Evolutionary conservation across 1,139 yeast genomes (phyloP), one percentile per base, ranked within the genome.

Genomic region (Zhuliangozyma blackwelliae): DNA sequence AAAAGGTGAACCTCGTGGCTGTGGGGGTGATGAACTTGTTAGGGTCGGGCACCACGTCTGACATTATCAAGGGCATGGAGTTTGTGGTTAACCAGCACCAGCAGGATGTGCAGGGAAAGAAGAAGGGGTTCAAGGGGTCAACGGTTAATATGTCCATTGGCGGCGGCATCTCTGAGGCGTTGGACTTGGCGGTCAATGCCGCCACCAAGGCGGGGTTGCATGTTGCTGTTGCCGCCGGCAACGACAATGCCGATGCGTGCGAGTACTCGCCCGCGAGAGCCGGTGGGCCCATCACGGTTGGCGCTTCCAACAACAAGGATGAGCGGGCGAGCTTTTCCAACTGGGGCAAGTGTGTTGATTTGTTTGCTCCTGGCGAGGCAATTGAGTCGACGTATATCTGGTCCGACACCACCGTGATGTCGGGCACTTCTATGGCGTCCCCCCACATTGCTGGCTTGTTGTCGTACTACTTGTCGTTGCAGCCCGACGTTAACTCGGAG

Each of bases 351-450:
- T 67, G 73, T 54, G 73, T 68, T 29, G 75, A 68, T 40, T 57
- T 68, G 32, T 64, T 66, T 40, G 75, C 73, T 30, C 75, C 75
- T 6, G 75, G 75, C 39, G 65, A 59, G 39, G 62, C 64, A 35
- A 65, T 68, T 39, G 54, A 58, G 39, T 65, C 72, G 13, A 67
- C 71, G 6, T 66, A 57, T 36, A 65, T 63, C 43, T 65, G 71
- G 54, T 55, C 58, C 27, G 59, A 62, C 35, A 52, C 65, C 35
- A 57, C 65, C 25, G 51, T 58, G 23, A 57, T 67, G 57, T 64
- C 72, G 3, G 74, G 74, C 36, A 68, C 74, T 5, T 65, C 72
- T 16, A 67, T 66, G 74, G 73, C 74, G 5, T 54, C 70, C 6
- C 73, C 73, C 10, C 72, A 67, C 42, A 59, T 68, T 35, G 58